Conservation (phyloP, 2,329 filamentous ascomycete species). For the Sporothrix sp. region DNA sequence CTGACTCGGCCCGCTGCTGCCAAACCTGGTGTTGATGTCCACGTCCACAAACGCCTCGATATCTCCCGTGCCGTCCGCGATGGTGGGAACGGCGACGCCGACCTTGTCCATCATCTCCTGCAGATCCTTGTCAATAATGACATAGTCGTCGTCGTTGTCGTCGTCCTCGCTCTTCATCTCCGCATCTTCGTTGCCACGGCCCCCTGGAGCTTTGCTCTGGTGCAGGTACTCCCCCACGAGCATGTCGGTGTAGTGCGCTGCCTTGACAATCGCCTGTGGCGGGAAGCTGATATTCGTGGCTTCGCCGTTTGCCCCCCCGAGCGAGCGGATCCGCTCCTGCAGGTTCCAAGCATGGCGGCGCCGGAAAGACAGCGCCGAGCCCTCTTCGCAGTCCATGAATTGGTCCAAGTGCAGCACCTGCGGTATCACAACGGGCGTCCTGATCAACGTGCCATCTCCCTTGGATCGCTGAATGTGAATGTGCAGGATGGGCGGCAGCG, state of each 20-base stretch:
- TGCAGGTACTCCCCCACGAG: conserved; percentile 1
- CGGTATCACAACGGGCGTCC: conserved; percentile 67
- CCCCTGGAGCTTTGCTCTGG: too few species aligned
- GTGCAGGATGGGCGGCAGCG: conserved; percentile 76
- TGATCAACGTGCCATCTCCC: conserved; percentile 65
- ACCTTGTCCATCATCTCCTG: conserved; percentile 25
- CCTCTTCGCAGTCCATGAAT: conserved; percentile 62
- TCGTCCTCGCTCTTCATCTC: not conserved
- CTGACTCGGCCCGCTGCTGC: not conserved
- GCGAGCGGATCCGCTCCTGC: conserved; percentile 50
- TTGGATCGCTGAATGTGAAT: conserved; percentile 80
- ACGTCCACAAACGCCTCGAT: not conserved
- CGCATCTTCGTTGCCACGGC: too few species aligned
- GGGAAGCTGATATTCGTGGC: not conserved
- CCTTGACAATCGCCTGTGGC: not conserved
- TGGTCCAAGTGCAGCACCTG: conserved; percentile 79
- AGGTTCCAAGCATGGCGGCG: conserved; percentile 66
- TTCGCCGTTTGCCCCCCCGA: conserved; percentile 35
- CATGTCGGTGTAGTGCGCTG: conserved; percentile 6
- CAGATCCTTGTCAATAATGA: conserved; percentile 16
- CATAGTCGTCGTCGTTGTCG: conserved; percentile 9
- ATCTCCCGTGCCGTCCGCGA: not conserved
- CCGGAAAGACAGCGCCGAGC: conserved; percentile 51
- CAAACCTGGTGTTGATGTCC: not conserved
- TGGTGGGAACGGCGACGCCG: conserved; percentile 22